Base-by-base conservation (phyloP, 257 asterid species). In the Catharanthus roseus region DNA sequence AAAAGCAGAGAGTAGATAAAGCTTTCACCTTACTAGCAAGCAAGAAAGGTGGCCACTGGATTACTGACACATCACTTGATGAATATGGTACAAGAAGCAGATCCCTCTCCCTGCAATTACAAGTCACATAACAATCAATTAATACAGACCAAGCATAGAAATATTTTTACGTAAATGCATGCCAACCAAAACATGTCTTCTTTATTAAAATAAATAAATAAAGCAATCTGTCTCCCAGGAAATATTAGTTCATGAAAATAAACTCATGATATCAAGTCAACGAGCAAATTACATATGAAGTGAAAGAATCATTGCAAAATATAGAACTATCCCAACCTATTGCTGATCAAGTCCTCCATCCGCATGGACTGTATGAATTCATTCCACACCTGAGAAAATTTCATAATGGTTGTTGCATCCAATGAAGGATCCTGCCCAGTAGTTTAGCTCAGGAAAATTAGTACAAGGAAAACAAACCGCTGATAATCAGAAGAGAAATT, bases 41-140 rank as follows among this genome's bases (percentile, higher is more conserved):
- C 85, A 95, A 83, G 86, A 95, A 95, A 63, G 99, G 99, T 72
- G 99, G 99, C 99, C 97, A 91, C 84, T 95, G 99, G 82, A 95
- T 91, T 53, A 95, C 98, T 61, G 93, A 76, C 65, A 95, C 88
- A 45, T 88, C 96, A 81, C 90, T 86, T 38, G 96, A 88, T 57
- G 95, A 79, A 88, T 86, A 95, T 47, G 97, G 99, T 69, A 95
- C 98, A 63, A 95, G 97, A 77, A 95, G 93, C 85, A 95, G 79
- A 76, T 95, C 87, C 79, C 86, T 88, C 80, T 95, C 99, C 83
- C 99, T 95, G 71, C 69, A 69, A 80, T 34, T 80, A 54, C 53
- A 77, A 62, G 60, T 66, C 39, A 72, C 64, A 53, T 60, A 62
- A 38, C 42, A 57, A 28, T 62, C 65, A 79, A 31, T 39, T 38